phyloP scores from a whole-genome alignment of 2,329 filamentous ascomycete genomes.

The Fusarium continuum region DNA sequence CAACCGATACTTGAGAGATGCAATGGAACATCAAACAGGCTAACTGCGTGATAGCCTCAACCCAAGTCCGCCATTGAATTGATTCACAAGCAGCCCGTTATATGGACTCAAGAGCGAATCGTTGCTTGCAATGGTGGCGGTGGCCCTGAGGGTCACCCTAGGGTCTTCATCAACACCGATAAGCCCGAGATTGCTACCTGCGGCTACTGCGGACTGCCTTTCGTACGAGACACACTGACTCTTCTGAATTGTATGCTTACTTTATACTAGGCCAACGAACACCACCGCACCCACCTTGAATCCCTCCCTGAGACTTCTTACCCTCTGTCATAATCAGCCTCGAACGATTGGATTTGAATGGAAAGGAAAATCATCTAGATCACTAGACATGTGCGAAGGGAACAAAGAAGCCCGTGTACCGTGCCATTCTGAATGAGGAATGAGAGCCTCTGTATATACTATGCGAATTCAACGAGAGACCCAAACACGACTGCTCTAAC shows the following conservation, averaged over 20 bases:
- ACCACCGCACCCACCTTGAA: constrained; percentile 85
- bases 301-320: constrained; percentile 83
- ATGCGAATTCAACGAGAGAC: constrained; percentile 38
- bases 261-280: constrained; percentile 79
- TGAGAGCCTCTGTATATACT: constrained; percentile 39
- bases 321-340: constrained; percentile 67
- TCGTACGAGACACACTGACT: constrained; percentile 68
- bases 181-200: constrained; percentile 93
- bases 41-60: constrained; percentile 71
- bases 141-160: constrained; percentile 87
- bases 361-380: constrained; percentile 14
- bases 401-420: constrained; percentile 18
- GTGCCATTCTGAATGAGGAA: constrained; percentile 21
- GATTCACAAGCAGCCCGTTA: constrained; percentile 94
- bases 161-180: constrained; percentile 97
- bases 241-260: constrained; percentile 16
- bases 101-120: constrained; percentile 83
- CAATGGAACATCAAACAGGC: constrained; percentile 16
- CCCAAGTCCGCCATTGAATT: constrained; percentile 91
- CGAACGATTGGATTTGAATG: constrained; percentile 20
- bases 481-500: constrained; percentile 1
- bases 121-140: constrained; percentile 94
- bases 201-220: constrained; percentile 93
- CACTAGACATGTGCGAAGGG: constrained; percentile 14
- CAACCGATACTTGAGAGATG: constrained; percentile 40